These are phyloP conservation scores for Monosporascus cannonballus DNA, from an alignment of 2,329 filamentous ascomycete species.

Conservation along the genomic window DNA sequence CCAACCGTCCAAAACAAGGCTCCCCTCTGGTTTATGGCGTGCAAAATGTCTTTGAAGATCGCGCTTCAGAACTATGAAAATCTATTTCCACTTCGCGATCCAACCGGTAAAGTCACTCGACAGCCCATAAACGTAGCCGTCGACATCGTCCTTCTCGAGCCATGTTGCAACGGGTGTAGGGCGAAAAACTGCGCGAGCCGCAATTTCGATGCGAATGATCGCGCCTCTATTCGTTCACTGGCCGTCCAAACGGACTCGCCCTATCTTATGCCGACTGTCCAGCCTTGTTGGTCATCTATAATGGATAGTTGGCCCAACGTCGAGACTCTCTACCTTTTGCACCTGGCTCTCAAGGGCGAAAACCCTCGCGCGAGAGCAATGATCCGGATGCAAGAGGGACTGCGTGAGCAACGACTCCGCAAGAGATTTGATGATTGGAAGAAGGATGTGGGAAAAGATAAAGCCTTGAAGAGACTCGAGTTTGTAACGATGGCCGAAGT, in stretches of 20 bases:
- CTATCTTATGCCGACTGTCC: slow-evolving; percentile 6
- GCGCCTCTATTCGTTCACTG: slow-evolving; percentile 16
- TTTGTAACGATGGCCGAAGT: slow-evolving; percentile 20
- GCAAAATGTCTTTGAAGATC: slow-evolving; percentile 12
- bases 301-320: slow-evolving; percentile 23
- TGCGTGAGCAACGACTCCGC: slow-evolving; percentile 13
- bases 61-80: slow-evolving; percentile 16
- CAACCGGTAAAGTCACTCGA: neutral
- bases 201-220: slow-evolving; percentile 21
- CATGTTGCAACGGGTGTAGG: slow-evolving; percentile 24
- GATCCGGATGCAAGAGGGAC: slow-evolving; percentile 17
- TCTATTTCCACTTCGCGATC: slow-evolving; percentile 13
- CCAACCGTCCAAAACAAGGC: slow-evolving; percentile 15
- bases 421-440: slow-evolving; percentile 25
- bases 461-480: slow-evolving; percentile 15
- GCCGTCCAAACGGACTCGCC: slow-evolving; percentile 23
- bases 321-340: slow-evolving; percentile 24
- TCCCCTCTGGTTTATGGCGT: slow-evolving; percentile 22
- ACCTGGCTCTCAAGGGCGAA: slow-evolving; percentile 17
- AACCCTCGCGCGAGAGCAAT: slow-evolving; percentile 20
- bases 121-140: slow-evolving; percentile 17
- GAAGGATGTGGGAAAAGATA: slow-evolving; percentile 13
- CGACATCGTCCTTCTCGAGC: slow-evolving; percentile 25
- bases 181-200: slow-evolving; percentile 20
- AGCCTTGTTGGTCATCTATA: slow-evolving; percentile 22